Evolutionary conservation across 768 basidiomycete species (phyloP).

Genomic region (Cystobasidium onofrii): DNA sequence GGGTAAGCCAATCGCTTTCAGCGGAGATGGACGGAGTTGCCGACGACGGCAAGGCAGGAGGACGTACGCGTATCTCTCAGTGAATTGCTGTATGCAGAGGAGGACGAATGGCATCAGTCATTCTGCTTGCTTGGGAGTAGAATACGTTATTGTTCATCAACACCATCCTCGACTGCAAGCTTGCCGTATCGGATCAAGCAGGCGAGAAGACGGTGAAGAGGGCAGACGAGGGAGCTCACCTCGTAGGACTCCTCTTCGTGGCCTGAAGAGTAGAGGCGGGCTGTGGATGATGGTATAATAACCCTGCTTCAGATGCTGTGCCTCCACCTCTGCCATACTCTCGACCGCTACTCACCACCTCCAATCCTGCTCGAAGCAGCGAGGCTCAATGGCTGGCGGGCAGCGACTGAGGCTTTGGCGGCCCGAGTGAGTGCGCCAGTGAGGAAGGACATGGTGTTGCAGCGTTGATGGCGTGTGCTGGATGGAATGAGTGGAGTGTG

Average conservation of each 20-base stretch:
- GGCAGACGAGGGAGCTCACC: background rate
- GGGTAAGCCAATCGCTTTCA: slow-evolving; percentile 3
- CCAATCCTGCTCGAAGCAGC: background rate
- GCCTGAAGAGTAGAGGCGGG: background rate
- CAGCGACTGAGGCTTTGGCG: background rate
- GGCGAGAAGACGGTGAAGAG: background rate
- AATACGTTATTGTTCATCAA: background rate
- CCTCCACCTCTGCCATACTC: no score
- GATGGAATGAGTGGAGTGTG: no score
- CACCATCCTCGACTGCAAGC: background rate
- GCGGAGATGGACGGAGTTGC: background rate
- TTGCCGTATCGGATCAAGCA: background rate
- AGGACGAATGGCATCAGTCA: no score
- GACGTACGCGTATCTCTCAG: slow-evolving; percentile 24
- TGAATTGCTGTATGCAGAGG: slow-evolving; percentile 7
- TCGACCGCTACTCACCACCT: background rate
- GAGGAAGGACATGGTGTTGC: slow-evolving; percentile 10
- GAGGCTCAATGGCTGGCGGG: background rate
- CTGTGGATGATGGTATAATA: background rate
- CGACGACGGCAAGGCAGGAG: background rate
- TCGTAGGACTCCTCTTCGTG: slow-evolving; percentile 36
- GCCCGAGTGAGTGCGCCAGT: slow-evolving; percentile 24
- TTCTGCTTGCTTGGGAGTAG: no score
- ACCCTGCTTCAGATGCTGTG: no score
- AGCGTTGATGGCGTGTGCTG: no score